Evolutionary conservation across 805 yeast genomes (phyloP).

Genomic region (Hanseniaspora lindneri): DNA sequence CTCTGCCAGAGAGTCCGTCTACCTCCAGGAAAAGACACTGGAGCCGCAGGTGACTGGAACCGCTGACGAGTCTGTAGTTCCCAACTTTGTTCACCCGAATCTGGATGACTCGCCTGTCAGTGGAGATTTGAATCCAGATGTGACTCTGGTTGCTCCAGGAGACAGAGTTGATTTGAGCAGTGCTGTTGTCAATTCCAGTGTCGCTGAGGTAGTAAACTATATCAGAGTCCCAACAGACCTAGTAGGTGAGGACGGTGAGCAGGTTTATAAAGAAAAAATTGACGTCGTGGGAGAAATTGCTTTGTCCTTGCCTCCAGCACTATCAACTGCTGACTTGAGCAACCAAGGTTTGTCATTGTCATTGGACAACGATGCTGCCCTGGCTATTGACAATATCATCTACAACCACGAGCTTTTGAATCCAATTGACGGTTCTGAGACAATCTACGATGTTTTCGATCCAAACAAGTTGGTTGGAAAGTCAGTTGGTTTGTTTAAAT

Average conservation of each 20-base stretch:
- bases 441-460: conserved; percentile 1
- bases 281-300: conserved; percentile 80
- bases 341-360: conserved; percentile 28
- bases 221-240: conserved; percentile 52
- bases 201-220: conserved; percentile 78
- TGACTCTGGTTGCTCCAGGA: background rate
- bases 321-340: background rate
- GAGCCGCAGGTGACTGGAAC: conserved; percentile 36
- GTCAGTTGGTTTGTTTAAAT: conserved; percentile 14
- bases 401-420: conserved; percentile 8
- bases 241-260: conserved; percentile 2
- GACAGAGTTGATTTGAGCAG: conserved; percentile 22
- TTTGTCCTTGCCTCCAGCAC: conserved; percentile 26
- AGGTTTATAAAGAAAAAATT: conserved; percentile 36
- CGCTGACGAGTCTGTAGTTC: background rate
- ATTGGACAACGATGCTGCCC: conserved; percentile 33
- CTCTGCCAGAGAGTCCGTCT: conserved; percentile 15
- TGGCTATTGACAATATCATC: conserved; percentile 18
- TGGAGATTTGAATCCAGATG: background rate
- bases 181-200: conserved; percentile 67
- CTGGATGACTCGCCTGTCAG: background rate
- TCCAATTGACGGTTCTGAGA: background rate
- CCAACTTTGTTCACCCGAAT: conserved; percentile 23
- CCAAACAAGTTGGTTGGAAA: conserved; percentile 6
- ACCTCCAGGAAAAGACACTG: conserved; percentile 25